Conservation (phyloP, 2,329 filamentous ascomycete genomes). For the Talaromyces albobiverticillius region DNA sequence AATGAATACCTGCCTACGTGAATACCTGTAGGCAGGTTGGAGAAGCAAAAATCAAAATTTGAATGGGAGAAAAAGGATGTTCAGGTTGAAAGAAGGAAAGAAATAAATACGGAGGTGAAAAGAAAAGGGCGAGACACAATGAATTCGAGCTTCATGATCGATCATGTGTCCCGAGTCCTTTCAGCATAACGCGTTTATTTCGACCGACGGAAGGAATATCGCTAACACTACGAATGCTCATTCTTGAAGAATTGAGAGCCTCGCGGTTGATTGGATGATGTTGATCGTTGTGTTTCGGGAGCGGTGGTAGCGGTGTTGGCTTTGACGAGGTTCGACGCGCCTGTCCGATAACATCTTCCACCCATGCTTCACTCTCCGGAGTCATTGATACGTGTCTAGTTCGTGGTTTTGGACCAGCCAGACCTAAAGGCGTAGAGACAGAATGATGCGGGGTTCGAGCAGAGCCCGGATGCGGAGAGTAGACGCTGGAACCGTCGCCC, state of each 20-base stretch:
- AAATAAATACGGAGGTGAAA: background rate
- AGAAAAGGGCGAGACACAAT: background rate
- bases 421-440: slow-evolving; percentile 38
- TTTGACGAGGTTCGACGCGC: slow-evolving; percentile 39
- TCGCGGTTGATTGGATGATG: slow-evolving; percentile 14
- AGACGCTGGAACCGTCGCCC: slow-evolving; percentile 25
- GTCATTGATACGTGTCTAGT: slow-evolving; percentile 40
- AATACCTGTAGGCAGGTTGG: background rate
- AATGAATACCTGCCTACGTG: too few relatives aligned
- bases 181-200: slow-evolving; percentile 38
- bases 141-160: slow-evolving; percentile 18
- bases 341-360: slow-evolving; percentile 45
- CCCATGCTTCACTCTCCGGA: slow-evolving; percentile 47
- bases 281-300: slow-evolving; percentile 21
- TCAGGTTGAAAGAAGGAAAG: background rate
- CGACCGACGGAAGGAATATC: slow-evolving; percentile 35
- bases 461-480: slow-evolving; percentile 25
- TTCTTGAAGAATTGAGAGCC: slow-evolving; percentile 26
- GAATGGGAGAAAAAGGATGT: background rate
- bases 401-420: slow-evolving; percentile 43
- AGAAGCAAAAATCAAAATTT: too few relatives aligned
- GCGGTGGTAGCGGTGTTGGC: slow-evolving; percentile 26
- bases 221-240: slow-evolving; percentile 30
- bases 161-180: slow-evolving; percentile 26
- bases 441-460: slow-evolving; percentile 17